Evolutionary conservation across 1,284 basidiomycete species (phyloP), one percentile per base, ranked within the genome.

Genomic region (Gastroboletus turbinatus): DNA sequence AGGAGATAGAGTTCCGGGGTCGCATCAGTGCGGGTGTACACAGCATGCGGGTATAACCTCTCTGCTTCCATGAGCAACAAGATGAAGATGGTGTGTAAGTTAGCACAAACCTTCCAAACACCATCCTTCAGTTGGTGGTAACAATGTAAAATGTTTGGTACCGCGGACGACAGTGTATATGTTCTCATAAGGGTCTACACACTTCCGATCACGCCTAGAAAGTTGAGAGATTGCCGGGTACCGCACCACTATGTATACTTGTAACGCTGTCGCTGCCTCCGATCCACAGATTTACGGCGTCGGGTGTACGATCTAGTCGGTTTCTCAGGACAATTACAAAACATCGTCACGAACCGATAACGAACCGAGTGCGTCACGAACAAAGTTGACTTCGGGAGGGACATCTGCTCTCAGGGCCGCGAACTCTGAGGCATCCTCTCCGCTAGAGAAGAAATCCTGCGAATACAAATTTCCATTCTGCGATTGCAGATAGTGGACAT

Each of bases 201-300:
- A 52, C 30, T 38, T 38, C 5, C 27, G 10, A 46, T 69, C 53
- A 60, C 58, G 21, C 10, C 13, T 23, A n/a, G 7, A 17, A 42
- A 44, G 17, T 10, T 19, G 16, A 23, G 45, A 40, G 1, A 51
- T 39, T 30, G 7, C 23, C 7, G 9, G 19, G 10, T 0, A 36
- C 55, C 75, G 48, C 63, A 91, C 92, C 93, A 65, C 84, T 90
- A 68, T 97, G 94, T 46, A 96, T 81, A 53, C 88, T 92, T 0
- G 94, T 96, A 8, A 85, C 77, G 65, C 91, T 94, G 59, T 76
- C 74, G 49, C 78, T 77, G 62, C 90, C 82, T 10, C 94, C 94
- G 47, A 96, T 90, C 94, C 94, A 96, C 21, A 96, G 67, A 68
- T 96, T 96, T 0, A 94, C 92, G 4, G 92, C 94, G 63, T 96